Evolutionary conservation across 306 rosid species (phyloP).

Genomic region (Bauhinia variegata): DNA sequence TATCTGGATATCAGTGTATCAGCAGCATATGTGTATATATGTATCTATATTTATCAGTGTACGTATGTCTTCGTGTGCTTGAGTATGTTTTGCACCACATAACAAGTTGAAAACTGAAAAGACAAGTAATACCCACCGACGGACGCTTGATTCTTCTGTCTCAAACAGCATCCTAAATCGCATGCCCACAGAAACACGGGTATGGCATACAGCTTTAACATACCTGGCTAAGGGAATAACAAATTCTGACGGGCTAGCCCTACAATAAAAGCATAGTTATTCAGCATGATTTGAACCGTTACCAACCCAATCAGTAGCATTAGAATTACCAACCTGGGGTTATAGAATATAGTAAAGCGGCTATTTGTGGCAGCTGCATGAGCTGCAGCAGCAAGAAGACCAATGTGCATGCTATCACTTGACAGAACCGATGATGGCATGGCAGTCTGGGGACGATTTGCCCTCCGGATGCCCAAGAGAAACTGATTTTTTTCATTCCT

Average conservation of each 20-base stretch:
- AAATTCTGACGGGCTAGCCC: constrained; percentile 78
- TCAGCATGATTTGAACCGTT: constrained; percentile 16
- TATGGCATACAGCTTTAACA: constrained; percentile 70
- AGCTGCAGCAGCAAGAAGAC: constrained; percentile 88
- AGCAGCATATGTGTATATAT: no score
- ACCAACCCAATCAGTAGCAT: constrained; percentile 11
- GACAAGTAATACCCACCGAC: constrained; percentile 49
- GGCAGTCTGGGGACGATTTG: constrained; percentile 68
- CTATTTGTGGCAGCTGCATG: constrained; percentile 79
- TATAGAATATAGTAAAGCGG: constrained; percentile 65
- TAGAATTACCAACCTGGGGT: constrained; percentile 57
- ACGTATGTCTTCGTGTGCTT: not conserved
- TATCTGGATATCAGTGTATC: no score
- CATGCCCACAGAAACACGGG: constrained; percentile 77
- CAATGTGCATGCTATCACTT: constrained; percentile 85
- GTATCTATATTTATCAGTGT: no score
- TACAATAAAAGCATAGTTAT: constrained; percentile 15
- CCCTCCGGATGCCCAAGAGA: constrained; percentile 68
- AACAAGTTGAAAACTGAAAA: not conserved
- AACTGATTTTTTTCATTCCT: constrained; percentile 74
- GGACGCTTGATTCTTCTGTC: constrained; percentile 82
- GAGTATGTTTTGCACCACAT: not conserved
- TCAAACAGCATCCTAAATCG: constrained; percentile 83
- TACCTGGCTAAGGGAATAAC: constrained; percentile 76
- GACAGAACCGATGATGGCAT: constrained; percentile 84